Evolutionary conservation across 2,329 filamentous ascomycete genomes (phyloP), one percentile per base, ranked within the genome.

Genomic region (Penicillium sp.): DNA sequence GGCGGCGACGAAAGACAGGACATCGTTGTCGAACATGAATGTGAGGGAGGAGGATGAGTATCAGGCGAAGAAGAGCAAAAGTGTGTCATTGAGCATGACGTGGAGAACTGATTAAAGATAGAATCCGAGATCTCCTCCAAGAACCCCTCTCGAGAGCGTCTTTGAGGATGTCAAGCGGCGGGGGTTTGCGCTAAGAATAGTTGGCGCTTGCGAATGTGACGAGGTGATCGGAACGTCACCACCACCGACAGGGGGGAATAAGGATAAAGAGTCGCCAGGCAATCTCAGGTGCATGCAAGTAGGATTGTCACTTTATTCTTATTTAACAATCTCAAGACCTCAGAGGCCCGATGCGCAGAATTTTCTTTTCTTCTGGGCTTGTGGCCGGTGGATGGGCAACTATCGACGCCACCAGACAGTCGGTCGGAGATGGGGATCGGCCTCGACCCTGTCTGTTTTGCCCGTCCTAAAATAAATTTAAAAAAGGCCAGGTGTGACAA

Each of bases 181-280:
- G 64, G 62, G 62, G n/a, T 24, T 24, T 60, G 59, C 44, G 58
- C 60, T 66, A 65, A 66, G 58, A 65, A 65, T 61, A 62, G 63
- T 62, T 55, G 65, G 62, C 62, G 62, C 61, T 65, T 61, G 58
- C 43, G 39, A 41, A 52, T 36, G 58, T 50, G 54, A 58, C 58
- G 51, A 60, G 56, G 36, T 51, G 49, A 51, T 51, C 22, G 35
- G 19, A 51, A 39, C 18, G 49, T 40, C 47, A 50, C 36, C 14
- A 35, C 14, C 35, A 35, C 14, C 35, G 37, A 18, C 19, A 27
- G 16, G 35, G 22, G 9, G 19, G 36, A 43, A 3, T 3, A 2
- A 35, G 18, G n/a, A 19, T 22, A 16, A 0, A 10, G n/a, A 27
- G 31, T 46, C 22, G 27, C n/a, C n/a, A n/a, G 2, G 37, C 18